These are phyloP conservation scores for Schizopora paradoxa DNA, from an alignment of 1,284 basidiomycete genomes.

Conservation along the genomic window DNA sequence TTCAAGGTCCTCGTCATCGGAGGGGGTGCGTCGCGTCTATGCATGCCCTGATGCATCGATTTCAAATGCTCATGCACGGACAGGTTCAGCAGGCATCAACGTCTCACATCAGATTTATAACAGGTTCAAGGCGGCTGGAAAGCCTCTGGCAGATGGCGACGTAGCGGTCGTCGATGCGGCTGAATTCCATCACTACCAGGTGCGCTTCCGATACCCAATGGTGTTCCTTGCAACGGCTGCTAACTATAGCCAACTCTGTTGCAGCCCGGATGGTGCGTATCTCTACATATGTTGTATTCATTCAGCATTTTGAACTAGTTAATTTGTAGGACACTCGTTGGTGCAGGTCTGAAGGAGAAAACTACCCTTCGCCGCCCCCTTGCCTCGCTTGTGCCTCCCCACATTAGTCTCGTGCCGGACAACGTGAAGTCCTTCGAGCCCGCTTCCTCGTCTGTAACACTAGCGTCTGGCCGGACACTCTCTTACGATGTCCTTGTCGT, in stretches of 20 bases:
- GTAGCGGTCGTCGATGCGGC: slow-evolving; percentile 80
- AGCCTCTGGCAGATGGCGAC: slow-evolving; percentile 65
- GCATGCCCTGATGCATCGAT: neutral
- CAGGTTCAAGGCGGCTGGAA: slow-evolving; percentile 66
- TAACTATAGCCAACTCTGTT: neutral
- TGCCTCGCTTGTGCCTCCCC: slow-evolving; percentile 61
- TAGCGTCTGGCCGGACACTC: slow-evolving; percentile 64
- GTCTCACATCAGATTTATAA: slow-evolving; percentile 82
- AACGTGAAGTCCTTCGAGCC: slow-evolving; percentile 78
- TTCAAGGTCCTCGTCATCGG: slow-evolving; percentile 64
- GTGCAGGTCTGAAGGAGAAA: slow-evolving; percentile 76
- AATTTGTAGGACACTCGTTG: slow-evolving; percentile 81
- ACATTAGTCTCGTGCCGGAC: slow-evolving; percentile 72
- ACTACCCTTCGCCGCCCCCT: slow-evolving; percentile 65
- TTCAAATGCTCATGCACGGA: slow-evolving; percentile 4
- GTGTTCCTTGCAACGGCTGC: neutral
- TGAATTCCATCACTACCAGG: slow-evolving; percentile 76
- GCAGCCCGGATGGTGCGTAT: slow-evolving; percentile 72
- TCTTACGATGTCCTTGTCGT: slow-evolving; percentile 88
- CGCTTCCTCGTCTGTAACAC: slow-evolving; percentile 66
- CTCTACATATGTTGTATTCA: neutral
- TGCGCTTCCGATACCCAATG: slow-evolving; percentile 28
- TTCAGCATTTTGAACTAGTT: slow-evolving; percentile 1
- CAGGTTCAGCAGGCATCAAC: slow-evolving; percentile 74
- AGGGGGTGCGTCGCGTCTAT: slow-evolving; percentile 42